A percentile compares a stretch with the other conserved stretches of the same genome.
Evolutionary conservation across 164 flowering plant species (phyloP).

Genomic region (Macadamia tetraphylla): DNA sequence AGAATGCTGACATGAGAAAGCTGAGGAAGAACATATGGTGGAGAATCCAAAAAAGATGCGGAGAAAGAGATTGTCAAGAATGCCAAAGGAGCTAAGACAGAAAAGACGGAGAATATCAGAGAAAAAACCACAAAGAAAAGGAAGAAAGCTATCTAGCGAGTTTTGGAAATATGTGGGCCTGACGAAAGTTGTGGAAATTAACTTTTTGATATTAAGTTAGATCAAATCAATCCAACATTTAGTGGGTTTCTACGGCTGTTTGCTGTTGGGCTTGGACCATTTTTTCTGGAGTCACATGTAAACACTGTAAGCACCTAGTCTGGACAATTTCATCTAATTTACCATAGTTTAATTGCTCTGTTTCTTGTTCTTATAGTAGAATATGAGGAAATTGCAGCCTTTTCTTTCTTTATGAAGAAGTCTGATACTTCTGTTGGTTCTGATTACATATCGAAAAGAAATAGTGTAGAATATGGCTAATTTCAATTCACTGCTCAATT

Average conservation of each 20-base stretch:
- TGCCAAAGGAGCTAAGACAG: conserved; percentile 2
- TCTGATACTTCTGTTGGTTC: too few relatives aligned
- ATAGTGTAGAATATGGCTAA: too few relatives aligned
- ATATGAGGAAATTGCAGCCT: too few relatives aligned
- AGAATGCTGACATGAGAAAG: conserved; percentile 1
- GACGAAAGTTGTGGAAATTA: conserved; percentile 1
- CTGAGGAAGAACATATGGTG: background rate
- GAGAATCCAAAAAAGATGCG: background rate
- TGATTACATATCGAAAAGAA: too few relatives aligned
- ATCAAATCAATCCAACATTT: background rate
- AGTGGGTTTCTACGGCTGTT: conserved; percentile 5
- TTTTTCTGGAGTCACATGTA: background rate
- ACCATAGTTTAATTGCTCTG: too few relatives aligned
- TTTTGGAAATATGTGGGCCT: conserved; percentile 3
- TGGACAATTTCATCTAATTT: too few relatives aligned
- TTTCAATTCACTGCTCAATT: too few relatives aligned
- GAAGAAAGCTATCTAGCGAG: conserved; percentile 2
- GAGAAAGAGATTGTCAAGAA: conserved; percentile 6
- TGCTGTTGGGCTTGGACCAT: conserved; percentile 1
- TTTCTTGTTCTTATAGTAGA: too few relatives aligned
- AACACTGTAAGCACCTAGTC: background rate
- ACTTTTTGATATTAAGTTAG: conserved; percentile 2
- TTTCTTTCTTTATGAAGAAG: too few relatives aligned
- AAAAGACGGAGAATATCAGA: conserved; percentile 3
- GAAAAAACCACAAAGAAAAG: background rate